Conservation (phyloP, 2,329 filamentous ascomycete genomes). For the Neofusicoccum laricinum region DNA sequence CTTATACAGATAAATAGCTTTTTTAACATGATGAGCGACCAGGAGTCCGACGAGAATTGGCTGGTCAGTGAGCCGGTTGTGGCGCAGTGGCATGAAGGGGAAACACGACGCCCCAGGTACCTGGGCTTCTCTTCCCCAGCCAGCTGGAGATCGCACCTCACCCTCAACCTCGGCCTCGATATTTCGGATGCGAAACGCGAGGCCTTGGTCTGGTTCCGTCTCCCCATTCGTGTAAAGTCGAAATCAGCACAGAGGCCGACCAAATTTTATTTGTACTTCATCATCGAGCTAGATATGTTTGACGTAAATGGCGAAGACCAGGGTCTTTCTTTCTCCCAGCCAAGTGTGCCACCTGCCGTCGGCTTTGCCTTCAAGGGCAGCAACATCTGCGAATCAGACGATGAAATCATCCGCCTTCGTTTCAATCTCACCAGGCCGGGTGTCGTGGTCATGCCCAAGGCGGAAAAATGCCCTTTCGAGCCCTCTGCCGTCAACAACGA, state of each 20-base stretch:
- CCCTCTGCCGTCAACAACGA: neutral
- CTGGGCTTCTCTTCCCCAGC: neutral
- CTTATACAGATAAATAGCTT: neutral
- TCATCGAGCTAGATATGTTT: neutral
- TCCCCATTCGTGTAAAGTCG: neutral
- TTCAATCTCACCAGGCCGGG: neutral
- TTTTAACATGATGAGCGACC: neutral
- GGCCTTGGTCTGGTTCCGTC: neutral
- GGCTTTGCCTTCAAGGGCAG: neutral
- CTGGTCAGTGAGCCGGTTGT: slow-evolving; percentile 4
- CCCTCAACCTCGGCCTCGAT: neutral
- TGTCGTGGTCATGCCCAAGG: slow-evolving; percentile 5
- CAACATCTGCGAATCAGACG: slow-evolving; percentile 1
- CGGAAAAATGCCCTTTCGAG: neutral
- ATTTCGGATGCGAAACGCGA: neutral
- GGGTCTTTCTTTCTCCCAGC: neutral
- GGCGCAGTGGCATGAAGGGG: neutral
- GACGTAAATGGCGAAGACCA: neutral
- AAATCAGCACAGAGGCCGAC: neutral
- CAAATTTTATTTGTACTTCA: slow-evolving; percentile 5
- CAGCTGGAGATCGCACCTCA: neutral
- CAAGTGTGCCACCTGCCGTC: neutral
- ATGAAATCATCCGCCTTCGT: neutral
- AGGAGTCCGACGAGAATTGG: neutral
- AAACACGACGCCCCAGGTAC: neutral